These are phyloP conservation scores for Calonectria pseudoreteaudii DNA, from an alignment of 2,329 filamentous ascomycete species.

Conservation along the genomic window DNA sequence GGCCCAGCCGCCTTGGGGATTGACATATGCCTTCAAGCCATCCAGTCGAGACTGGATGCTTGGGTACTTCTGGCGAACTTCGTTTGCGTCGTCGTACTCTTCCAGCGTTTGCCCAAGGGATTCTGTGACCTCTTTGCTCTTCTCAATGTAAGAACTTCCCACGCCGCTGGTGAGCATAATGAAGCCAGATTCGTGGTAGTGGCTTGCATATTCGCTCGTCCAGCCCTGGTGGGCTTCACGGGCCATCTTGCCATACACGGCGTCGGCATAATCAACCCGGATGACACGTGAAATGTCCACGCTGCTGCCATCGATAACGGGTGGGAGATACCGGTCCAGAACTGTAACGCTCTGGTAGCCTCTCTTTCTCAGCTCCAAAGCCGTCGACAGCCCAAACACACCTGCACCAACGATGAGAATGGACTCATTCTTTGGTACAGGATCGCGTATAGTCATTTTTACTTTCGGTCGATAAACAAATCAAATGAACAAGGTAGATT, in stretches of 20 bases:
- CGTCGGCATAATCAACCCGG: slow-evolving; percentile 71
- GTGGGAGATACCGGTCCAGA: slow-evolving; percentile 55
- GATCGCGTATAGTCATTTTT: slow-evolving; percentile 33
- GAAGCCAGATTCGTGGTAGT: slow-evolving; percentile 48
- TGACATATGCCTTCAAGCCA: slow-evolving; percentile 42
- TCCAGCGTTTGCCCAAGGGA: slow-evolving; percentile 32
- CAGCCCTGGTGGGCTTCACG: slow-evolving; percentile 44
- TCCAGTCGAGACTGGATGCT: slow-evolving; percentile 36
- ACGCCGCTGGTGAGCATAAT: slow-evolving; percentile 42
- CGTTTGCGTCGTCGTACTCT: slow-evolving; percentile 40
- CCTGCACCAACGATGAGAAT: slow-evolving; percentile 59
- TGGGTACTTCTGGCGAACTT: slow-evolving; percentile 32
- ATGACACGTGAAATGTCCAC: slow-evolving; percentile 57
- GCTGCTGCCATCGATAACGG: slow-evolving; percentile 52
- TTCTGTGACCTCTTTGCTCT: slow-evolving; percentile 28
- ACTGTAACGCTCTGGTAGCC: slow-evolving; percentile 61
- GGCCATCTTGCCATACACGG: slow-evolving; percentile 71
- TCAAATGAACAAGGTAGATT: background rate
- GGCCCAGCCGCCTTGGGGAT: slow-evolving; percentile 48
- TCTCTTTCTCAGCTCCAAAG: slow-evolving; percentile 56
- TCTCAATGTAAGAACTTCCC: slow-evolving; percentile 38
- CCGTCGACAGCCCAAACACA: slow-evolving; percentile 63
- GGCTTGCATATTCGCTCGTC: slow-evolving; percentile 41
- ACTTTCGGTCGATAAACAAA: background rate
- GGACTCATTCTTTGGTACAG: slow-evolving; percentile 37